phyloP scores from a whole-genome alignment of 2,329 filamentous ascomycete genomes.

The Aspergillus terreus region DNA sequence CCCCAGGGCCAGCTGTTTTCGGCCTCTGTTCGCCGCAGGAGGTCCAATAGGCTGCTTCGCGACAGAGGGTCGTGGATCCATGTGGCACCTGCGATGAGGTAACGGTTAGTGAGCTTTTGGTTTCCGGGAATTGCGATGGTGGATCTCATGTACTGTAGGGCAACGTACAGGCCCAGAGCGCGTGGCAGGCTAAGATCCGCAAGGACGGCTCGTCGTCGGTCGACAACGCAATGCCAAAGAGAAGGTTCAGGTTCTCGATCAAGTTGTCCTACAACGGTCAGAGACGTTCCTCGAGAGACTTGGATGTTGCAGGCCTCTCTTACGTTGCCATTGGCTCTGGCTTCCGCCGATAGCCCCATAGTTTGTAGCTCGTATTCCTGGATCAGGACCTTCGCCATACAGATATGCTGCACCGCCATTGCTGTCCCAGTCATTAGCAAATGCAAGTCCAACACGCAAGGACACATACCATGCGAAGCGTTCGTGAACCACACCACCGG shows the following conservation, averaged over 20 bases:
- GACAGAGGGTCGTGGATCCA: conserved; percentile 30
- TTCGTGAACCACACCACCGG: conserved; percentile 32
- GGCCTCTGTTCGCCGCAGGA: conserved; percentile 19
- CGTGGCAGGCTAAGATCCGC: conserved; percentile 32
- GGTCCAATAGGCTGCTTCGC: conserved; percentile 17
- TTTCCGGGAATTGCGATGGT: neutral
- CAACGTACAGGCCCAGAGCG: conserved; percentile 29
- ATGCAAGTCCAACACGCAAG: neutral
- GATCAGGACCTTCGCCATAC: conserved; percentile 30
- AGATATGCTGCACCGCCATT: conserved; percentile 31
- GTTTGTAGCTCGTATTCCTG: conserved; percentile 20
- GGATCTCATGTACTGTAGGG: neutral
- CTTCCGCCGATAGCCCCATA: conserved; percentile 3
- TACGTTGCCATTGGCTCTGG: conserved; percentile 13
- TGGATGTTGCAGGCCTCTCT: conserved; percentile 21
- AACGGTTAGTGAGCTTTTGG: neutral
- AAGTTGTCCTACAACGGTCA: conserved; percentile 20
- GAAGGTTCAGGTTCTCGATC: conserved; percentile 23
- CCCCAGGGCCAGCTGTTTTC: conserved; percentile 23
- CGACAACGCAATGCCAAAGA: conserved; percentile 33
- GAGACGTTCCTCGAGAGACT: neutral
- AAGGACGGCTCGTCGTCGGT: conserved; percentile 31
- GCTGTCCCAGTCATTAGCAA: conserved; percentile 15
- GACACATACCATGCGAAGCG: conserved; percentile 28
- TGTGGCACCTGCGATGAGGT: conserved; percentile 19